phyloP scores from a whole-genome alignment of 129 eudicot species.

The Scalesia atractyloides region DNA sequence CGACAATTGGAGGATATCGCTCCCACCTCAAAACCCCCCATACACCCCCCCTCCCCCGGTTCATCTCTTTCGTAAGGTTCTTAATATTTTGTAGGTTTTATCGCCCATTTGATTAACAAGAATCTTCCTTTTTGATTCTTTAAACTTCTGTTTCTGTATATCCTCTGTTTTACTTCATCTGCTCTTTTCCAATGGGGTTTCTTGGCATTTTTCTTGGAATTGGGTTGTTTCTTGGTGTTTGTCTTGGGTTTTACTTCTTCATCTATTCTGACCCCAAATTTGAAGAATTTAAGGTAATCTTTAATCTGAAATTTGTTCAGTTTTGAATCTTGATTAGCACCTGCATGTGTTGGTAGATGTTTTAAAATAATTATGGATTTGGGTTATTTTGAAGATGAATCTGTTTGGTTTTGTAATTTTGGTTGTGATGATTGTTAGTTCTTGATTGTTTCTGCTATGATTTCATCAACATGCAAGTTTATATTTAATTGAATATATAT shows the following conservation, averaged over 20 bases:
- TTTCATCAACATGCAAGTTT: conserved; percentile 10
- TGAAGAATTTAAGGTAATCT: conserved; percentile 50
- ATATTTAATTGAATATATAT: background rate
- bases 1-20: background rate
- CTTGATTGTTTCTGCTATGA: conserved; percentile 16
- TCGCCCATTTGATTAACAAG: background rate
- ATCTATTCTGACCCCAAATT: conserved; percentile 57
- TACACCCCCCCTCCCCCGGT: background rate
- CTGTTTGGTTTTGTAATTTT: background rate
- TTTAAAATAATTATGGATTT: background rate
- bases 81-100: background rate
- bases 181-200: conserved; percentile 49
- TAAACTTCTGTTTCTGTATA: background rate
- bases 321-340: conserved; percentile 9
- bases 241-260: conserved; percentile 72
- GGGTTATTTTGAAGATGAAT: background rate
- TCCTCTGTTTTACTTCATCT: background rate
- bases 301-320: background rate
- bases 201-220: conserved; percentile 52
- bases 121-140: background rate
- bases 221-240: conserved; percentile 52
- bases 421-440: background rate
- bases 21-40: background rate
- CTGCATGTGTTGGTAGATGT: conserved; percentile 26
- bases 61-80: background rate